These are phyloP conservation scores for Carnegiea gigantea DNA, from an alignment of 179 eudicot genomes.

Conservation along the genomic window DNA sequence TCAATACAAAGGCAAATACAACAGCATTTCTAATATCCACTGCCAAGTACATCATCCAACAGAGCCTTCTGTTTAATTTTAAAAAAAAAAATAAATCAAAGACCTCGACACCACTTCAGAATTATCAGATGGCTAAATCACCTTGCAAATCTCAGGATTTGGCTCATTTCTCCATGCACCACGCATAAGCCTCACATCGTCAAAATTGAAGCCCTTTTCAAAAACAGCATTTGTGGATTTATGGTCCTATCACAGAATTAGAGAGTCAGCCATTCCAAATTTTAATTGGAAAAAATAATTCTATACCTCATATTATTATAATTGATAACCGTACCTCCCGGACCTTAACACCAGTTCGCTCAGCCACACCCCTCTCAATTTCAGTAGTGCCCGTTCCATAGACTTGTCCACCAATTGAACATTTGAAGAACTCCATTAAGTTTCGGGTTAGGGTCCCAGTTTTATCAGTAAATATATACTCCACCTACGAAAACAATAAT, in stretches of 20 bases:
- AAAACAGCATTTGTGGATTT: constrained; percentile 55
- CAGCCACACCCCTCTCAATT: constrained; percentile 86
- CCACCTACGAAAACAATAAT: constrained; percentile 59
- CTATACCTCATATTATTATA: background rate
- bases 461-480: constrained; percentile 92
- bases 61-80: background rate
- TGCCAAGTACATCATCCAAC: background rate
- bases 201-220: constrained; percentile 98
- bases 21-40: background rate
- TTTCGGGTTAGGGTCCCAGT: constrained; percentile 96
- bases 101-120: background rate
- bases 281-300: background rate
- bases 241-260: constrained; percentile 42
- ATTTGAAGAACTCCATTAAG: constrained; percentile 98
- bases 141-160: constrained; percentile 93
- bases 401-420: constrained; percentile 93
- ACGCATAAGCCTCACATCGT: constrained; percentile 84
- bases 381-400: constrained; percentile 95
- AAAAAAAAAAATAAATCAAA: background rate
- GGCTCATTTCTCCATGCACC: constrained; percentile 99
- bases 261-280: constrained; percentile 18
- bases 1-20: background rate
- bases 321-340: constrained; percentile 48
- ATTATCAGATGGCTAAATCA: constrained; percentile 25
- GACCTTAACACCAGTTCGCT: constrained; percentile 58